Evolutionary conservation across 768 basidiomycete genomes (phyloP).

Genomic region (Tremella yokohamensis): DNA sequence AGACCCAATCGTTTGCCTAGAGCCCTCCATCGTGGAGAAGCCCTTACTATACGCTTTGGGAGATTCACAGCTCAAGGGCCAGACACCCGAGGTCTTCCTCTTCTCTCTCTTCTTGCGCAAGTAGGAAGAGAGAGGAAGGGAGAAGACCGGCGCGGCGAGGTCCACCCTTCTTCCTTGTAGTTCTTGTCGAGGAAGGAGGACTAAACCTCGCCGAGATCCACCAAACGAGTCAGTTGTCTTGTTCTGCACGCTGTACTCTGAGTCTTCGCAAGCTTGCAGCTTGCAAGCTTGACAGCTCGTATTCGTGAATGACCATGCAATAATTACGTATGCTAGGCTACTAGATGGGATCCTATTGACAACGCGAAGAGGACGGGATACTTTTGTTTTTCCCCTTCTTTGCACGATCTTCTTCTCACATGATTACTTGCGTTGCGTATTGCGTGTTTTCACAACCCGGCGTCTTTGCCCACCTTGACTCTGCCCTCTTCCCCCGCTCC

Average conservation of each 20-base stretch:
- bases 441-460: conserved; percentile 6
- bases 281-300: not conserved
- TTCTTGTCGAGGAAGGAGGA: conserved; percentile 17
- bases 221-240: not conserved
- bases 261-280: not conserved
- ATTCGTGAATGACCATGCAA: not conserved
- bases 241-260: not conserved
- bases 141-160: conserved; percentile 15
- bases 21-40: conserved; percentile 15
- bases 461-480: conserved; percentile 6
- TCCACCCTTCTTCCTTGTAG: conserved; percentile 23
- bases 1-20: conserved; percentile 25
- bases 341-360: not conserved
- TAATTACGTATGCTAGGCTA: not conserved
- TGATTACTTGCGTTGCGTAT: not conserved
- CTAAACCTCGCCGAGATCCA: conserved; percentile 18
- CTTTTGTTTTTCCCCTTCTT: not conserved
- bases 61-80: conserved; percentile 18
- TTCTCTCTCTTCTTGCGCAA: not conserved
- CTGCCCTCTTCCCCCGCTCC: not conserved
- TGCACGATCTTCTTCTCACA: not conserved
- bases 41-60: conserved; percentile 23
- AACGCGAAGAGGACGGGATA: not conserved
- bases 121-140: not conserved
- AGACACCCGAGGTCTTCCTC: conserved; percentile 14